A percentile compares a stretch with the other conserved stretches of the same genome.
These are phyloP conservation scores for Thalia dealbata DNA, from an alignment of 176 grass and related monocot genomes.

Conservation along the genomic window DNA sequence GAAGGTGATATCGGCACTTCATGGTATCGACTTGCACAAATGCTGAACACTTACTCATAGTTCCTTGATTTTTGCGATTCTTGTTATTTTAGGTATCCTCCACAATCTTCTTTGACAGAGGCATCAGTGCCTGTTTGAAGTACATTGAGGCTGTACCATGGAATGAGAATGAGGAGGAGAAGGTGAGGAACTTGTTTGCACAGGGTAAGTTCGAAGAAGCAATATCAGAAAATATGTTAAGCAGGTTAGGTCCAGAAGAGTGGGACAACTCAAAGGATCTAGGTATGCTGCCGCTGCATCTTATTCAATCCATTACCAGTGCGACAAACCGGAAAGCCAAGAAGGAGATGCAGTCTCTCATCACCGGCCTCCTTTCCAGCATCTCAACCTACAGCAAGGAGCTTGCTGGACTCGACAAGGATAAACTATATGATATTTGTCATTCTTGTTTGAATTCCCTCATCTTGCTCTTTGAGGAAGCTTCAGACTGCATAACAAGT, in stretches of 20 bases:
- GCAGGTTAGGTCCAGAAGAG: constrained; percentile 36
- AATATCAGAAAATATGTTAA: constrained; percentile 48
- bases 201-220: constrained; percentile 48
- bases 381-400: constrained; percentile 88
- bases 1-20: no score
- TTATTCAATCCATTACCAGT: constrained; percentile 57
- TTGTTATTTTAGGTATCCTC: constrained; percentile 48
- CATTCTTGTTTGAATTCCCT: constrained; percentile 47
- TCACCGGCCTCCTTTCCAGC: constrained; percentile 68
- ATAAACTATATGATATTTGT: constrained; percentile 51
- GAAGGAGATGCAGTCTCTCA: constrained; percentile 82
- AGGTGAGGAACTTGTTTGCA: constrained; percentile 48
- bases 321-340: constrained; percentile 50
- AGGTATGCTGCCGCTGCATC: constrained; percentile 37
- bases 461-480: constrained; percentile 47
- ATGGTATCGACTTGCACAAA: no score
- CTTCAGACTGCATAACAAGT: neutral
- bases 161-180: constrained; percentile 78
- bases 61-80: constrained; percentile 5
- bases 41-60: no score
- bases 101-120: constrained; percentile 61
- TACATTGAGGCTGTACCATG: constrained; percentile 84
- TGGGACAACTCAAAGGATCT: constrained; percentile 34
- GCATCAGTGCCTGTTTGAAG: constrained; percentile 64
- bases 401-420: constrained; percentile 45